Conservation (phyloP, 306 rosid species). For the Nissolia schottii region DNA sequence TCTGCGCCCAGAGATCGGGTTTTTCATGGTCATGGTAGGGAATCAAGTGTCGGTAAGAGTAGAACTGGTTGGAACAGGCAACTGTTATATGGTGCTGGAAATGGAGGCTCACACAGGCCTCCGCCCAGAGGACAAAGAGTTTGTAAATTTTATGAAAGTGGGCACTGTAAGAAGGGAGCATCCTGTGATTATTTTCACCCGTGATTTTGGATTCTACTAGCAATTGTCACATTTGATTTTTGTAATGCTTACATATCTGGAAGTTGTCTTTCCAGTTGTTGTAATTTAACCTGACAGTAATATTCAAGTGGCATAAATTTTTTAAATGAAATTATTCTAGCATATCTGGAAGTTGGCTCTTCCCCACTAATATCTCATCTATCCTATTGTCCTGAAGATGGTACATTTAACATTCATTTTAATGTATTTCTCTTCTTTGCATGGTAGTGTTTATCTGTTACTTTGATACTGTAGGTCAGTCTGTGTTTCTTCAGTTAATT, state of each 20-base stretch:
- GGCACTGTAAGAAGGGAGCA: conserved; percentile 75
- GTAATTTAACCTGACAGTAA: conserved; percentile 63
- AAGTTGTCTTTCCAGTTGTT: conserved; percentile 49
- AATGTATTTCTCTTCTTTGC: background rate
- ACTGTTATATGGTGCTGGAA: conserved; percentile 40
- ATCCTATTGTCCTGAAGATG: conserved; percentile 10
- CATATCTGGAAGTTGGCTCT: background rate
- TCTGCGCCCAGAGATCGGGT: conserved; percentile 53
- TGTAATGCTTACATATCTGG: conserved; percentile 51
- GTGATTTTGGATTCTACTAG: conserved; percentile 50
- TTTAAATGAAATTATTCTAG: conserved; percentile 25
- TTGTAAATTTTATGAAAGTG: conserved; percentile 82
- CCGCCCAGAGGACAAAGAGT: conserved; percentile 73
- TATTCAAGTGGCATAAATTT: conserved; percentile 44
- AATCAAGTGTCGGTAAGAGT: conserved; percentile 46
- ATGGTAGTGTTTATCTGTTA: background rate
- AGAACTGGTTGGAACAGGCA: conserved; percentile 58
- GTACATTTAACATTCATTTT: background rate
- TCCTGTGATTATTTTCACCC: conserved; percentile 72
- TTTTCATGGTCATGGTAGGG: conserved; percentile 52
- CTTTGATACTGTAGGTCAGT: background rate
- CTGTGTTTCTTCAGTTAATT: background rate
- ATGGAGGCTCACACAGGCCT: conserved; percentile 51
- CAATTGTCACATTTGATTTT: conserved; percentile 44
- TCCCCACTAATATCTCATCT: background rate